These are phyloP conservation scores for Triticum aestivum DNA, from an alignment of 176 grass and related monocot genomes.

Conservation along the genomic window IWGSC_CS_RefSeq_v2.1 NC_057797.1:612419818-612420317, in stretches of 20 bases:
- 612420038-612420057: conserved; percentile 75
- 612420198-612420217: conserved; percentile 10
- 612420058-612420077: conserved; percentile 77
- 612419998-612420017: conserved; percentile 62
- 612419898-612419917: conserved; percentile 43
- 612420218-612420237: conserved; percentile 10
- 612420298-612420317: not conserved
- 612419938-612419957: conserved; percentile 46
- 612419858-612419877: conserved; percentile 44
- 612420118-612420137: conserved; percentile 58
- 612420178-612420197: not conserved
- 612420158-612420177: conserved; percentile 11
- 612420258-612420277: not conserved
- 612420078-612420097: conserved; percentile 87
- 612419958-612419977: conserved; percentile 81
- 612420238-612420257: not conserved
- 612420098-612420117: conserved; percentile 98
- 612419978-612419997: conserved; percentile 81
- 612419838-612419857: conserved; percentile 67
- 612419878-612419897: conserved; percentile 69
- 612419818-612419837: conserved; percentile 79
- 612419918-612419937: conserved; percentile 60
- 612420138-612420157: conserved; percentile 27
- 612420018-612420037: conserved; percentile 61
- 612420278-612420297: conserved; percentile 10